These are phyloP conservation scores for Solanum hybrid DNA, from an alignment of 305 asterid species.

Conservation along the genomic window DNA sequence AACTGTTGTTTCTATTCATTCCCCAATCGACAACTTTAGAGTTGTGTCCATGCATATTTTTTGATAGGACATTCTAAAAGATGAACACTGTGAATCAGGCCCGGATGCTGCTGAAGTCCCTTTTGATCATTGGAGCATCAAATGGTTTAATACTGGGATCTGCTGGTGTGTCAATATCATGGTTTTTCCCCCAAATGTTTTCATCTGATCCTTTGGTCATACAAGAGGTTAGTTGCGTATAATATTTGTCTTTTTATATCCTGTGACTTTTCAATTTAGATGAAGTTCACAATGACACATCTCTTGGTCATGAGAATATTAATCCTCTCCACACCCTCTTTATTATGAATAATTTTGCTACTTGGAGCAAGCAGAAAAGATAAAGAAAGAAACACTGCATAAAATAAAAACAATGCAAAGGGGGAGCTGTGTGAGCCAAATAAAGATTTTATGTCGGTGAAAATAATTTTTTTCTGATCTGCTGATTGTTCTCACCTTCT, in stretches of 20 bases:
- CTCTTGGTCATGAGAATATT: not conserved
- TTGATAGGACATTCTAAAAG: slow-evolving; percentile 4
- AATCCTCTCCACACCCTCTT: not conserved
- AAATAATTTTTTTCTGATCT: slow-evolving; percentile 2
- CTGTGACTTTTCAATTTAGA: not conserved
- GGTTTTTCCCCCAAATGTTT: slow-evolving; percentile 73
- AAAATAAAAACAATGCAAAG: not conserved
- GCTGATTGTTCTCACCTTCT: not conserved
- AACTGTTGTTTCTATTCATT: not conserved
- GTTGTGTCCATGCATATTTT: not conserved
- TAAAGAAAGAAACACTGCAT: not conserved
- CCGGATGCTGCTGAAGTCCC: slow-evolving; percentile 61
- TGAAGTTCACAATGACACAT: not conserved
- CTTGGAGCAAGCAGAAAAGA: not conserved
- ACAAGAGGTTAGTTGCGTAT: slow-evolving; percentile 45
- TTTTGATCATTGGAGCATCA: slow-evolving; percentile 65
- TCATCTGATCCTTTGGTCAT: slow-evolving; percentile 68
- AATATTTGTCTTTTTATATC: not conserved
- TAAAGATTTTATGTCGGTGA: not conserved
- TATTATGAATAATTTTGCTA: not conserved
- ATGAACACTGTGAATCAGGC: slow-evolving; percentile 44
- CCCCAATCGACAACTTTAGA: not conserved
- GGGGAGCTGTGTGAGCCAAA: not conserved
- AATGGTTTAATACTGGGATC: slow-evolving; percentile 62
- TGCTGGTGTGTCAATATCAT: slow-evolving; percentile 70